These are phyloP conservation scores for Neurospora sp. DNA, from an alignment of 495 filamentous ascomycete genomes.

Conservation along the genomic window DNA sequence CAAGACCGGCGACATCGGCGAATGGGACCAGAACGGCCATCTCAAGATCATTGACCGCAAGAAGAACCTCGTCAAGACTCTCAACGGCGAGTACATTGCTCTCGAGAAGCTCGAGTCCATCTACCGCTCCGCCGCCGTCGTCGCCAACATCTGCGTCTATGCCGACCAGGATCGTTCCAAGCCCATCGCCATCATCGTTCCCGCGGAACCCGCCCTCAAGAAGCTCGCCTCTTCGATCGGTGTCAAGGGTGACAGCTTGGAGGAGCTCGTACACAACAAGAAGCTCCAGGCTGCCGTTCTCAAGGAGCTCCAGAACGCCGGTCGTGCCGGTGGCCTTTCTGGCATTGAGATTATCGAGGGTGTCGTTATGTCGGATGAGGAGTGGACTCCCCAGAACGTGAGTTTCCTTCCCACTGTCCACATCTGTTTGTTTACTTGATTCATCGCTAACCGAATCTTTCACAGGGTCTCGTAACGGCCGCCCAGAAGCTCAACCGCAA, in stretches of 20 bases:
- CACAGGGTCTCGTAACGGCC: constrained; percentile 55
- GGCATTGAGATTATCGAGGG: constrained; percentile 91
- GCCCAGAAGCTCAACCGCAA: constrained; percentile 72
- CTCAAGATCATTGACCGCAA: constrained; percentile 89
- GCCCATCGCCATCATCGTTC: constrained; percentile 91
- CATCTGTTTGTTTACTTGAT: not conserved
- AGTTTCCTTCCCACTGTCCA: constrained; percentile 27
- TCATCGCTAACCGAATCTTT: constrained; percentile 14
- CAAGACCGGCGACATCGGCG: constrained; percentile 90
- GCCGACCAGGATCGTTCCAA: constrained; percentile 71
- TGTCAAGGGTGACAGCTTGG: constrained; percentile 58
- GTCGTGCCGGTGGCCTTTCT: constrained; percentile 63
- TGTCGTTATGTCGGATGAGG: constrained; percentile 86
- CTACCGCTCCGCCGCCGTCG: constrained; percentile 76
- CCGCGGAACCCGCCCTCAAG: constrained; percentile 74
- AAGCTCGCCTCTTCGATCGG: constrained; percentile 66
- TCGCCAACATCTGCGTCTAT: constrained; percentile 92
- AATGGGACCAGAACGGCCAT: constrained; percentile 75
- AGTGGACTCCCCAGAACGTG: constrained; percentile 96
- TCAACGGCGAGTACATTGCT: constrained; percentile 95
- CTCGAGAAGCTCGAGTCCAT: constrained; percentile 97
- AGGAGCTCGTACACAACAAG: constrained; percentile 73
- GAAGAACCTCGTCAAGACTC: constrained; percentile 96
- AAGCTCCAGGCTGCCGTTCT: constrained; percentile 71
- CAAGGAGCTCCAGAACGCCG: constrained; percentile 68